Percentiles rank a stretch among this genome's conserved stretches.
Evolutionary conservation across 768 basidiomycete species (phyloP).

Genomic region (Amanita molliuscula): DNA sequence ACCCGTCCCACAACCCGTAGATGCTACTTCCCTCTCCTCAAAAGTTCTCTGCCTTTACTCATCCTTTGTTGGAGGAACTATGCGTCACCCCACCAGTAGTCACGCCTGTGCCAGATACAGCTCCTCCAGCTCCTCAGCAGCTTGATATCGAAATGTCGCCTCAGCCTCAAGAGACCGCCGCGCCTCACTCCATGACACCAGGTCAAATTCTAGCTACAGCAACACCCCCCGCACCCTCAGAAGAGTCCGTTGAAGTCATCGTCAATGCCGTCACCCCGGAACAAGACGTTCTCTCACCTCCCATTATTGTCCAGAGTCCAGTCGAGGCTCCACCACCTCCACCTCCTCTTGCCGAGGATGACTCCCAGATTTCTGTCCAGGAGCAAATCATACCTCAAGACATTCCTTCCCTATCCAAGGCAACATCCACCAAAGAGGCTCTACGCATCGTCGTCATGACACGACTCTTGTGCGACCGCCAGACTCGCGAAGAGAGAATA

Average conservation of each 20-base stretch:
- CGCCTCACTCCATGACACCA: not conserved
- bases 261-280: not conserved
- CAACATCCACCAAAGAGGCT: constrained; percentile 45
- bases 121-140: not conserved
- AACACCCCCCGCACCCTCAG: not conserved
- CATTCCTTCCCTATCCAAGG: constrained; percentile 27
- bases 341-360: not conserved
- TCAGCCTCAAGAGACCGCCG: not conserved
- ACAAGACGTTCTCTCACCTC: constrained; percentile 1
- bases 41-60: not conserved
- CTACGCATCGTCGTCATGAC: constrained; percentile 54
- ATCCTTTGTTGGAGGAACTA: not conserved
- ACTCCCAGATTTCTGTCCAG: not conserved
- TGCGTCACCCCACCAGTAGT: not conserved
- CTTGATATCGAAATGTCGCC: not conserved
- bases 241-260: not conserved
- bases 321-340: not conserved
- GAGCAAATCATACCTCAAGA: constrained; percentile 10
- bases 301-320: not conserved
- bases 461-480: constrained; percentile 47
- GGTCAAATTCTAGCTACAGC: not conserved
- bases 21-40: not conserved
- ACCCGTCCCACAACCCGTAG: not conserved
- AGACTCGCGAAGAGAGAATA: constrained; percentile 52
- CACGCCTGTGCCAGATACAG: no score